Evolutionary conservation across 345 rosid species (phyloP), one percentile per base, ranked within the genome.

Genomic region (Noccaea bulbosa): DNA sequence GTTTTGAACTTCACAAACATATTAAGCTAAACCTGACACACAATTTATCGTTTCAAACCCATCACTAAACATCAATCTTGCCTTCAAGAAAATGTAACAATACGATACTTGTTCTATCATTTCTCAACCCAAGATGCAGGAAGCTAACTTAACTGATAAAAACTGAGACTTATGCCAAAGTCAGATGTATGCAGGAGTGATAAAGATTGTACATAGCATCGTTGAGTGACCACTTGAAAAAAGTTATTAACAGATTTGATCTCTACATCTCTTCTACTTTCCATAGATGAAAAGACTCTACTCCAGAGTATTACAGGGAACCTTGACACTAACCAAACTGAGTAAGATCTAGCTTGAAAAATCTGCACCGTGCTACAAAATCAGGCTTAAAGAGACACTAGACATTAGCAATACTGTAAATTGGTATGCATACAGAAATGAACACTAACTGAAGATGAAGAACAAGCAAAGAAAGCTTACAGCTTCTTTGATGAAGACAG

Each of bases 401-500:
- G 30, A 38, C 17, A 67, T n/a, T n/a, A 49, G 20, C 67, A 30
- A 14, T 24, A 20, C 10, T 11, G 45, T 55, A 44, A 24, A 15
- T 7, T 67, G 16, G 15, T 10, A 46, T 44, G 53, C 8, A 45
- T 3, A 3, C 12, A 70, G 4, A 44, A 32, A 4, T 30, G 24
- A 1, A 48, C 35, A 34, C 14, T 8, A 33, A 62, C 2, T 7
- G 70, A 61, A 71, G 8, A 62, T 54, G 14, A 51, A 59, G 3
- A 1, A 1, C 3, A 44, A 56, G 40, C 38, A 0, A 35, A 1
- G 7, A 52, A 55, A 66, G 74, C 95, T 94, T 80, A 94, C 99
- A 80, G 99, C 98, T 87, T 94, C 98, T 83, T 83, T 79, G 78
- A 91, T 77, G 57, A 94, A 94, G 16, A 94, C 92, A 59, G 96